Evolutionary conservation across 306 rosid species (phyloP).

Genomic region (Cicer pinnatifidum): DNA sequence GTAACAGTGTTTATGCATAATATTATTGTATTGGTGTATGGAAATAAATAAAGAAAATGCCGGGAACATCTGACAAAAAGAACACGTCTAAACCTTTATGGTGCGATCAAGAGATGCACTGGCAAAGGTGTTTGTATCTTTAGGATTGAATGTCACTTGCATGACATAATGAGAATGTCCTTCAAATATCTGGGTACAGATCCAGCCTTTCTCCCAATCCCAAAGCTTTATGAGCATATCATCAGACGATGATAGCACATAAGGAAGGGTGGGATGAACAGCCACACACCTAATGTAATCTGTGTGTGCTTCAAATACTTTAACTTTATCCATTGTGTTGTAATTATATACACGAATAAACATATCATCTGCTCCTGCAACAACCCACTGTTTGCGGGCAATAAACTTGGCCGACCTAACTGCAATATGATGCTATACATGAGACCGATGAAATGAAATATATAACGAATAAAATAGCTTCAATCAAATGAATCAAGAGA

Average conservation of each 20-base stretch:
- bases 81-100: conserved; percentile 74
- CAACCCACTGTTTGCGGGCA: conserved; percentile 98
- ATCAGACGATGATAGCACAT: conserved; percentile 95
- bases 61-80: conserved; percentile 17
- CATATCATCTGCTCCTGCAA: conserved; percentile 99
- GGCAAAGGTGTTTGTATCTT: conserved; percentile 98
- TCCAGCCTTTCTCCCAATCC: conserved; percentile 99
- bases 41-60: conserved; percentile 25
- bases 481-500: conserved; percentile 32
- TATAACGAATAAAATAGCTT: conserved; percentile 35
- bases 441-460: conserved; percentile 40
- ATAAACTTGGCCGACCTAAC: conserved; percentile 99
- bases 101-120: conserved; percentile 99
- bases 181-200: conserved; percentile 97
- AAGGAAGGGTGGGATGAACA: conserved; percentile 97
- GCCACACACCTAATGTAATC: conserved; percentile 99
- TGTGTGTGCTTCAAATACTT: conserved; percentile 97
- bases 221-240: conserved; percentile 99
- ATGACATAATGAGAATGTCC: conserved; percentile 99
- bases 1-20: conserved; percentile 37
- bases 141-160: conserved; percentile 99
- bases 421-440: conserved; percentile 53
- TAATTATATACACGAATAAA: conserved; percentile 94
- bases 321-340: conserved; percentile 97
- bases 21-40: conserved; percentile 33